Conservation (phyloP, 768 basidiomycete genomes). For the Mycena kentingensis region DNA sequence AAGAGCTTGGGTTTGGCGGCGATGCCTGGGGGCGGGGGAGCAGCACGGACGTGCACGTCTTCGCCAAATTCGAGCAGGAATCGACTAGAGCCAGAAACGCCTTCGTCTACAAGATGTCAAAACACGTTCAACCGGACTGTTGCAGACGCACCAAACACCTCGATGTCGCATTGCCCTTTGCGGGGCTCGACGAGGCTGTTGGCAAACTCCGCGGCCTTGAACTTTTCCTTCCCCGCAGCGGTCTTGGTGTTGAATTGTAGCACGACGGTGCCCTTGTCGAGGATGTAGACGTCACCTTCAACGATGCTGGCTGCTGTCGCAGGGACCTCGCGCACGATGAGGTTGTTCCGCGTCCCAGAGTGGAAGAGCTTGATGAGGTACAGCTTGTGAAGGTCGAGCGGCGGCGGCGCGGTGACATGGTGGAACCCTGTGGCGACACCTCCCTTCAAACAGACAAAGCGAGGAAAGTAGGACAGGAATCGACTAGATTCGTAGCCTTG, state of each 20-base stretch:
- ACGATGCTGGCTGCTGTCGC: constrained; percentile 47
- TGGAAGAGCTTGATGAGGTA: constrained; percentile 49
- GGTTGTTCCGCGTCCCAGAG: constrained; percentile 24
- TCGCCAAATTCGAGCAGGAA: constrained; percentile 55
- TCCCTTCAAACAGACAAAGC: constrained; percentile 47
- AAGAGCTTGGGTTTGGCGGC: constrained; percentile 28
- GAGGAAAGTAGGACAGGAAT: constrained; percentile 54
- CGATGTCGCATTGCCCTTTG: constrained; percentile 42
- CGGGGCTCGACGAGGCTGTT: constrained; percentile 45
- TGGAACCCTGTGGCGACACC: constrained; percentile 56
- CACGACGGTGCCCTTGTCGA: constrained; percentile 56
- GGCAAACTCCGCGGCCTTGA: constrained; percentile 63
- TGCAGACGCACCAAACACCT: constrained; percentile 48
- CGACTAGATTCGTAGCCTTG: constrained; percentile 57
- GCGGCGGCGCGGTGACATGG: constrained; percentile 46
- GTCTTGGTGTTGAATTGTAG: constrained; percentile 60
- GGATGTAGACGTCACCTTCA: constrained; percentile 58
- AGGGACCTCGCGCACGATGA: constrained; percentile 53
- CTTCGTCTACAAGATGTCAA: constrained; percentile 48
- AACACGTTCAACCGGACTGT: neutral
- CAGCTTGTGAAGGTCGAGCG: constrained; percentile 47
- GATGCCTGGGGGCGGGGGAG: neutral
- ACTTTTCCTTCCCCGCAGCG: constrained; percentile 58
- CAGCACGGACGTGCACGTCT: constrained; percentile 25
- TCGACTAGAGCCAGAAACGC: constrained; percentile 42